Conservation (phyloP, 2,329 filamentous ascomycete species). For the Aureobasidium pullulans region DNA sequence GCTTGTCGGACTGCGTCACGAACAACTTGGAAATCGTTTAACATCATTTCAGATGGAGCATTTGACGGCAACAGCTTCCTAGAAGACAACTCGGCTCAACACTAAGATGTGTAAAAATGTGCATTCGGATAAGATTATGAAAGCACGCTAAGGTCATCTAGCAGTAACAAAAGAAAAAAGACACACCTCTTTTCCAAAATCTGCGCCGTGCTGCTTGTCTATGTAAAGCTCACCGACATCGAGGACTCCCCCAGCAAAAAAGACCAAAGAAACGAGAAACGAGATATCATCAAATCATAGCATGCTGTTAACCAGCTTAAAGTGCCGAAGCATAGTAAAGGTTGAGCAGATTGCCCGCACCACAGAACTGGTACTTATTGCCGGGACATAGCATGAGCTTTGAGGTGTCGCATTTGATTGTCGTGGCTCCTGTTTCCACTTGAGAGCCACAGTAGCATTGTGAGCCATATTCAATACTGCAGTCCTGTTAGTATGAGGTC, state of each 20-base stretch:
- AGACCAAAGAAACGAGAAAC: not conserved
- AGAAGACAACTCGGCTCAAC: too few species aligned
- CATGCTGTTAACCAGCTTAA: slow-evolving; percentile 19
- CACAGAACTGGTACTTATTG: slow-evolving; percentile 24
- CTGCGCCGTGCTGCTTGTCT: not conserved
- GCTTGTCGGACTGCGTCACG: too few species aligned
- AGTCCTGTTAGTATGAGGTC: not conserved
- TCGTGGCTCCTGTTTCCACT: slow-evolving; percentile 17
- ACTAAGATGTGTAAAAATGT: too few species aligned
- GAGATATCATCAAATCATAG: not conserved
- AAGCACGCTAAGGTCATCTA: not conserved
- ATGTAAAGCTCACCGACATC: too few species aligned
- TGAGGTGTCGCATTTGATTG: slow-evolving; percentile 16
- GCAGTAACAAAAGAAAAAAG: not conserved
- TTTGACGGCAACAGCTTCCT: too few species aligned
- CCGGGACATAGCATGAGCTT: slow-evolving; percentile 24
- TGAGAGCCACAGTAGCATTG: slow-evolving; percentile 25
- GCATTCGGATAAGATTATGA: too few species aligned
- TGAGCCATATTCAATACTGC: slow-evolving; percentile 17
- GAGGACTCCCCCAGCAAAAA: not conserved
- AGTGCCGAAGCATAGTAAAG: slow-evolving; percentile 25
- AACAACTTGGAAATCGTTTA: too few species aligned
- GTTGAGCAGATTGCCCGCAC: slow-evolving; percentile 24
- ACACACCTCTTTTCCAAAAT: not conserved
- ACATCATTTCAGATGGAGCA: too few species aligned